phyloP scores from a whole-genome alignment of 2,329 filamentous ascomycete species.

The Trichoderma brevicompactum region DNA sequence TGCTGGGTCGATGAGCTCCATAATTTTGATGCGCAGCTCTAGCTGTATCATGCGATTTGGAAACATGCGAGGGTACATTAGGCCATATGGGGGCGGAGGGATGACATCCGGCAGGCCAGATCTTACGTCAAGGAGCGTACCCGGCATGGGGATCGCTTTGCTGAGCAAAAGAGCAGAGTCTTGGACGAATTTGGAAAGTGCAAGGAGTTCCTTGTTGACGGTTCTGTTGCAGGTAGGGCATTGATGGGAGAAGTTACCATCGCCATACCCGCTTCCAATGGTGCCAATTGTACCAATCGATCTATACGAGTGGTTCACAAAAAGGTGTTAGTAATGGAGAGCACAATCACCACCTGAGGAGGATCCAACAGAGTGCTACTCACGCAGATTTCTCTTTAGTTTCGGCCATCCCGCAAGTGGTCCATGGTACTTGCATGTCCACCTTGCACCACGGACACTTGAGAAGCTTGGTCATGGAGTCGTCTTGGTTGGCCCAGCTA shows the following conservation, averaged over 20 bases:
- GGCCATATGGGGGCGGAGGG: slow-evolving; percentile 28
- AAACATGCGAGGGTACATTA: slow-evolving; percentile 50
- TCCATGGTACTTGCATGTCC: slow-evolving; percentile 60
- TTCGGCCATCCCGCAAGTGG: slow-evolving; percentile 51
- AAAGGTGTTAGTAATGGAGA: not conserved
- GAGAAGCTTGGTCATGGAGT: slow-evolving; percentile 53
- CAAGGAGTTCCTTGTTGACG: slow-evolving; percentile 63
- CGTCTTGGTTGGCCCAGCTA: slow-evolving; percentile 64
- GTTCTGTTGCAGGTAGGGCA: slow-evolving; percentile 57
- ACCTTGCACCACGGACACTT: slow-evolving; percentile 59
- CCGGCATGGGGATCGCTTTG: slow-evolving; percentile 60
- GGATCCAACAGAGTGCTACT: not conserved
- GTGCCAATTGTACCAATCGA: slow-evolving; percentile 27
- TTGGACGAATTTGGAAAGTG: slow-evolving; percentile 62
- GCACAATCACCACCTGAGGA: no score
- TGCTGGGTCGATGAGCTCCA: slow-evolving; percentile 43
- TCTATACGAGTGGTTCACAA: slow-evolving; percentile 4
- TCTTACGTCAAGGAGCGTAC: slow-evolving; percentile 63
- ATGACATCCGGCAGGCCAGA: slow-evolving; percentile 54
- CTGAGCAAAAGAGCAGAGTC: slow-evolving; percentile 28
- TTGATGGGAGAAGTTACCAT: slow-evolving; percentile 53
- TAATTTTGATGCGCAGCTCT: slow-evolving; percentile 49
- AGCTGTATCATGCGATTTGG: slow-evolving; percentile 61
- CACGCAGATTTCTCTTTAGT: not conserved
- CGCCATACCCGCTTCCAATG: slow-evolving; percentile 61